A percentile compares a stretch with the other conserved stretches of the same genome.
These are phyloP conservation scores for Lycium barbarum DNA, from an alignment of 257 asterid species.

Conservation along the genomic window DNA sequence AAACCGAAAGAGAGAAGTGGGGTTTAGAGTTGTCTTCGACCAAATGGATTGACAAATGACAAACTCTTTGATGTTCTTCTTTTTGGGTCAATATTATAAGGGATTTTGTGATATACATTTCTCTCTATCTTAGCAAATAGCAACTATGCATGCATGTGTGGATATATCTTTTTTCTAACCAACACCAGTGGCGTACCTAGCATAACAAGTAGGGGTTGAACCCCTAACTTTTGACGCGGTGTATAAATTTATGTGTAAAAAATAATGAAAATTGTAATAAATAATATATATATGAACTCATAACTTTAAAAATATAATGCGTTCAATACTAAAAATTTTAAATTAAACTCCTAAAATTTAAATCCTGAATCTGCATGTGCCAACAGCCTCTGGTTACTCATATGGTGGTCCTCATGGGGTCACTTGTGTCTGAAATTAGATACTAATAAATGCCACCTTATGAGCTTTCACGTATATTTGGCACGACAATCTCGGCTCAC, in stretches of 20 bases:
- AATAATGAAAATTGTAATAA: no score
- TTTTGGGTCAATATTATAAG: background rate
- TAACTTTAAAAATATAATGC: no score
- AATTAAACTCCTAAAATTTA: no score
- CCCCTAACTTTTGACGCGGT: no score
- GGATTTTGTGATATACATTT: background rate
- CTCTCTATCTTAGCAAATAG: background rate
- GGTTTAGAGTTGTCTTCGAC: background rate
- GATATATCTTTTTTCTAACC: background rate
- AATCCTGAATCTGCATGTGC: no score
- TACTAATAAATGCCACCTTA: background rate
- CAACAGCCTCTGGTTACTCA: background rate
- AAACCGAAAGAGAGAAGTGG: background rate
- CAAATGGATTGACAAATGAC: background rate
- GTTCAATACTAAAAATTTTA: no score
- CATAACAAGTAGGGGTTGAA: no score
- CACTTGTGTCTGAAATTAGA: background rate
- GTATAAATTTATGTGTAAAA: no score
- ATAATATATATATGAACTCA: no score
- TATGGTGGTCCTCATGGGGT: background rate
- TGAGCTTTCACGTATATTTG: background rate
- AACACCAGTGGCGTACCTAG: background rate
- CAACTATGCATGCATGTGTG: constrained; percentile 15
- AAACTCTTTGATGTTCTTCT: background rate
- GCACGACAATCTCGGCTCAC: background rate